These are phyloP conservation scores for Parietaria judaica DNA, from an alignment of 306 rosid species.

Conservation along the genomic window DNA sequence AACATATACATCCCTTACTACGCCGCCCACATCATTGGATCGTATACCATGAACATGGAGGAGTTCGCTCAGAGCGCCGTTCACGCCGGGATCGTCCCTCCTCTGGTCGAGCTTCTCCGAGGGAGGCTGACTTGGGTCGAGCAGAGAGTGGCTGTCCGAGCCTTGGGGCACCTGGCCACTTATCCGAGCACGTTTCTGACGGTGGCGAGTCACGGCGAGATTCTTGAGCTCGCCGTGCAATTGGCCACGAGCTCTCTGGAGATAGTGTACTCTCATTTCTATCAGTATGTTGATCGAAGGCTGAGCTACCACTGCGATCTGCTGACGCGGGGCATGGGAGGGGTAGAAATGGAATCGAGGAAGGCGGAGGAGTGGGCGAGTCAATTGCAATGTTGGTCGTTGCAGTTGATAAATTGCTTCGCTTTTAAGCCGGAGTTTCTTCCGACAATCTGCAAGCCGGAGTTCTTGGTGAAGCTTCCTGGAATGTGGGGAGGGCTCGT, in stretches of 20 bases:
- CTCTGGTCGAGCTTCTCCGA: slow-evolving; percentile 85
- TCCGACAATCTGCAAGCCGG: slow-evolving; percentile 81
- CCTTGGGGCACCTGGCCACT: slow-evolving; percentile 94
- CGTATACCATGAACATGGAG: slow-evolving; percentile 98
- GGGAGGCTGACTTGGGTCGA: slow-evolving; percentile 99
- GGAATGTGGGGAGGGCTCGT: slow-evolving; percentile 99
- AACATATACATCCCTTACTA: slow-evolving; percentile 95
- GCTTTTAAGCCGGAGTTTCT: slow-evolving; percentile 95
- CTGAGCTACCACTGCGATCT: slow-evolving; percentile 92
- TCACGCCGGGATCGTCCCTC: slow-evolving; percentile 83
- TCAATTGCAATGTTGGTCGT: slow-evolving; percentile 98
- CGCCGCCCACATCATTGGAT: slow-evolving; percentile 95
- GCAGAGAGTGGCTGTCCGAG: slow-evolving; percentile 98
- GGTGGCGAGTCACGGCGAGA: slow-evolving; percentile 79
- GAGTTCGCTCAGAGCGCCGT: slow-evolving; percentile 85
- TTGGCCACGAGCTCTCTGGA: slow-evolving; percentile 84
- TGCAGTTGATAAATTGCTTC: slow-evolving; percentile 94
- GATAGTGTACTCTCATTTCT: slow-evolving; percentile 94
- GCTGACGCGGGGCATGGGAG: slow-evolving; percentile 99
- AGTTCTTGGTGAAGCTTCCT: slow-evolving; percentile 71
- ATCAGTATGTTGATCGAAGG: slow-evolving; percentile 85
- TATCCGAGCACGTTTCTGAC: slow-evolving; percentile 80
- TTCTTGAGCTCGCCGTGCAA: slow-evolving; percentile 90
- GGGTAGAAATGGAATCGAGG: slow-evolving; percentile 98
- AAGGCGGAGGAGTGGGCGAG: slow-evolving; percentile 99